phyloP scores from a whole-genome alignment of 1,284 basidiomycete species.

The Neolentinus lepideus region DNA sequence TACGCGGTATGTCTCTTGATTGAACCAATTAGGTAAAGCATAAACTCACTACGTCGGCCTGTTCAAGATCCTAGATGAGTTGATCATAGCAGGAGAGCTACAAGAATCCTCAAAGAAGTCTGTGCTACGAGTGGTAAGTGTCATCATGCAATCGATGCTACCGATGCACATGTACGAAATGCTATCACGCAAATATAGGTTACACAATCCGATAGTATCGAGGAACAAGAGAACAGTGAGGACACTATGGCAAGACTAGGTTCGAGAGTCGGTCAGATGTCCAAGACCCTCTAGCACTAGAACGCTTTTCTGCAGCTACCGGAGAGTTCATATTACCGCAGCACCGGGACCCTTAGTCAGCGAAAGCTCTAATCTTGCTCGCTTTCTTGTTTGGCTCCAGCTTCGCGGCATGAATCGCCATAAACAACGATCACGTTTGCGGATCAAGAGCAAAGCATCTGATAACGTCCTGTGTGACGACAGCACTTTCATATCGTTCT shows the following conservation, averaged over 20 bases:
- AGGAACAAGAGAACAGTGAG: constrained; percentile 77
- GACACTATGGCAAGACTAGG: constrained; percentile 72
- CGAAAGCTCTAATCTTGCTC: too few species aligned
- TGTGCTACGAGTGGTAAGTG: constrained; percentile 77
- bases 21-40: background rate
- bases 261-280: constrained; percentile 51
- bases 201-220: constrained; percentile 72
- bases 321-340: background rate
- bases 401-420: too few species aligned
- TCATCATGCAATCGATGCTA: background rate
- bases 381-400: too few species aligned
- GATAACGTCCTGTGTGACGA: background rate
- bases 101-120: constrained; percentile 99
- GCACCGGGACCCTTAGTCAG: too few species aligned
- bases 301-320: background rate
- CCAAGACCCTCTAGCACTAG: background rate
- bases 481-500: background rate
- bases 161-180: background rate
- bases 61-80: constrained; percentile 86
- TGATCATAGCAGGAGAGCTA: constrained; percentile 96
- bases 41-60: constrained; percentile 5
- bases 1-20: constrained; percentile 62
- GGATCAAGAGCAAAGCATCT: too few species aligned
- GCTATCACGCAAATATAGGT: constrained; percentile 38
- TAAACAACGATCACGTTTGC: too few species aligned